Conservation (phyloP, 1,139 yeast species). For the Blastobotrys indianensis region DNA sequence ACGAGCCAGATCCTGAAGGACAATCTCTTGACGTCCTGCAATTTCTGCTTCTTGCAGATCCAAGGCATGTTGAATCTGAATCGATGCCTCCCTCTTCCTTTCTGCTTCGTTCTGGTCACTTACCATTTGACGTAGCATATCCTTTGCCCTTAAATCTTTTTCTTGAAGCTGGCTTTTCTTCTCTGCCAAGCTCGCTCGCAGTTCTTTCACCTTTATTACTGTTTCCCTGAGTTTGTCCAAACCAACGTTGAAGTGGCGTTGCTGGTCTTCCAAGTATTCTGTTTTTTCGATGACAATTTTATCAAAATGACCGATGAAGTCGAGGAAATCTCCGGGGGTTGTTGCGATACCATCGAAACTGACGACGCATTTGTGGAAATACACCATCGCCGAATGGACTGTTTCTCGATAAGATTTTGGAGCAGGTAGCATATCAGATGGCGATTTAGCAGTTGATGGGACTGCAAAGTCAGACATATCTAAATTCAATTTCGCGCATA, state of each 20-base stretch:
- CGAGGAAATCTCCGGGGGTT: conserved; percentile 57
- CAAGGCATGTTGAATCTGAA: conserved; percentile 66
- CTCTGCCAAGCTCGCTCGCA: conserved; percentile 49
- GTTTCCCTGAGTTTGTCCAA: conserved; percentile 73
- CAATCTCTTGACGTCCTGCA: conserved; percentile 48
- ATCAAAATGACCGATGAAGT: conserved; percentile 47
- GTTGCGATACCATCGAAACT: conserved; percentile 8
- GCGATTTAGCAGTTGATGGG: conserved; percentile 27
- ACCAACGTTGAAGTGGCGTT: conserved; percentile 69
- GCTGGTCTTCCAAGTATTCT: conserved; percentile 53
- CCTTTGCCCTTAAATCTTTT: conserved; percentile 66
- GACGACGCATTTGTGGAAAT: conserved; percentile 38
- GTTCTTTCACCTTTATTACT: conserved; percentile 60
- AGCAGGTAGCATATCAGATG: conserved; percentile 18
- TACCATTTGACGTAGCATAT: conserved; percentile 72
- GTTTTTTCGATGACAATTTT: conserved; percentile 42
- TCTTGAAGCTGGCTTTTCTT: conserved; percentile 46
- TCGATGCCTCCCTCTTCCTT: conserved; percentile 78
- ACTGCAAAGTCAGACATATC: conserved; percentile 41
- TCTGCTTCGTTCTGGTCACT: conserved; percentile 90
- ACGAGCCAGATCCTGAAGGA: conserved; percentile 55
- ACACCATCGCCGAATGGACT: conserved; percentile 44
- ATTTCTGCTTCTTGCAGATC: conserved; percentile 63
- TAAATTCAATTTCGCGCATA: conserved; percentile 46
- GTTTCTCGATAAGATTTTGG: conserved; percentile 41